Percentiles rank a stretch among this genome's conserved stretches.
Conservation (phyloP, 768 basidiomycete genomes). For the Psilocybe sp. region DNA sequence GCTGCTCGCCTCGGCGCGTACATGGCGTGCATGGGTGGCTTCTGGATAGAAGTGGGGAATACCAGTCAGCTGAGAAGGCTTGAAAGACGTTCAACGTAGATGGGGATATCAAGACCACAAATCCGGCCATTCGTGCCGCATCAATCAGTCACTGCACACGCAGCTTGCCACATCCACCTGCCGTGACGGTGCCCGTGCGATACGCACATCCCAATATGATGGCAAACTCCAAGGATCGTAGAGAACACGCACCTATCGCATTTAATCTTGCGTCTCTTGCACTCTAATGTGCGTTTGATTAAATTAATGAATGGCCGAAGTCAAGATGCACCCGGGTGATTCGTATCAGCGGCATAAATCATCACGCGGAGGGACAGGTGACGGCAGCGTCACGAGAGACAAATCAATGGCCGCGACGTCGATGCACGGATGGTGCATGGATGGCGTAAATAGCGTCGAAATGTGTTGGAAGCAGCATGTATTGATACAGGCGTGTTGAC, state of each 20-base stretch:
- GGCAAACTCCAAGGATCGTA: too few relatives aligned
- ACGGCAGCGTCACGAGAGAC: constrained; percentile 9
- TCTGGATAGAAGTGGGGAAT: constrained; percentile 29
- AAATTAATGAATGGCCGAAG: not conserved
- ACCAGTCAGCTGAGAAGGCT: not conserved
- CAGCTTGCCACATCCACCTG: constrained; percentile 5
- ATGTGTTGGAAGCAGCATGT: too few relatives aligned
- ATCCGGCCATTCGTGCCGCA: not conserved
- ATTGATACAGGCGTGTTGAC: too few relatives aligned
- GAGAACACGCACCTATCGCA: constrained; percentile 66
- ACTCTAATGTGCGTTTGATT: constrained; percentile 45
- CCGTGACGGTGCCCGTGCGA: constrained; percentile 14
- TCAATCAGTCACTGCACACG: not conserved
- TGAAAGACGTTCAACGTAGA: not conserved
- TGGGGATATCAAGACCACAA: not conserved
- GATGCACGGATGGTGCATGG: too few relatives aligned
- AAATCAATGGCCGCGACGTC: too few relatives aligned
- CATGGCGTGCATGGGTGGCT: constrained; percentile 82
- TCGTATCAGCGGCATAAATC: constrained; percentile 20
- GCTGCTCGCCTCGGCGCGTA: constrained; percentile 73
- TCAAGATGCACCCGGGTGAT: constrained; percentile 19
- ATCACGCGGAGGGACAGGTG: constrained; percentile 17
- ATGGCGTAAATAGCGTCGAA: too few relatives aligned
- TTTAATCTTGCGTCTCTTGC: constrained; percentile 84
- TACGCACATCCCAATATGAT: constrained; percentile 5